Conservation (phyloP, 495 filamentous ascomycete genomes). For the Staphylotrichum longicolle region DNA sequence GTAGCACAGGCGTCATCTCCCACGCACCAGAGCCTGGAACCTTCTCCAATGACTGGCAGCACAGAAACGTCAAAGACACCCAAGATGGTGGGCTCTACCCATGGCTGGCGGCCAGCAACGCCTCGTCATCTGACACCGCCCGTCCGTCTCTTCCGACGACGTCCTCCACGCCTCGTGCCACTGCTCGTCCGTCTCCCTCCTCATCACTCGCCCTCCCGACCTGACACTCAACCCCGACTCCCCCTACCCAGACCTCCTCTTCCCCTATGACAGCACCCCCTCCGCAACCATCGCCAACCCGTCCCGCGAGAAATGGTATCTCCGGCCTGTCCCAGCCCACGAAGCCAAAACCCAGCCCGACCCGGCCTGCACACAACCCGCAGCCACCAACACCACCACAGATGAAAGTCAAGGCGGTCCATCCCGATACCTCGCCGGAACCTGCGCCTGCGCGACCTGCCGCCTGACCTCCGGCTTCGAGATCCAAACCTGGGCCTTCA, state of each 20-base stretch:
- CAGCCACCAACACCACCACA: neutral
- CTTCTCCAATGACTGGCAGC: constrained; percentile 34
- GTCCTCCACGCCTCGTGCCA: constrained; percentile 42
- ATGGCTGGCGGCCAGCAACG: constrained; percentile 41
- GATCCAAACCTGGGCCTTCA: constrained; percentile 66
- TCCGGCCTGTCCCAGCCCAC: constrained; percentile 23
- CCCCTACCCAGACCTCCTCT: constrained; percentile 35
- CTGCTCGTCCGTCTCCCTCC: constrained; percentile 41
- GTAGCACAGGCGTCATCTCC: constrained; percentile 37
- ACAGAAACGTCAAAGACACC: constrained; percentile 52
- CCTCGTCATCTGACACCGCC: constrained; percentile 14
- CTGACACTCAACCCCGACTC: constrained; percentile 23
- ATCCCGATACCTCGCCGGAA: constrained; percentile 56
- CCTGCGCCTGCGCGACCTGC: constrained; percentile 65
- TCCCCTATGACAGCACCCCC: constrained; percentile 33
- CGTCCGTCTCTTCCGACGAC: constrained; percentile 4
- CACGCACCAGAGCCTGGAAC: constrained; percentile 18
- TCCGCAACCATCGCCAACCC: constrained; percentile 47
- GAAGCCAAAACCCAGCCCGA: no score
- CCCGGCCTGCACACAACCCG: no score
- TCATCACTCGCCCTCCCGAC: constrained; percentile 40
- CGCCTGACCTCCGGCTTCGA: constrained; percentile 63
- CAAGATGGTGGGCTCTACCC: constrained; percentile 56
- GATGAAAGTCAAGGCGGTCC: no score
- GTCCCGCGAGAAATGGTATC: constrained; percentile 38